Base-by-base conservation (phyloP, 805 yeast species). In the Yamadazyma akitaensis region DNA sequence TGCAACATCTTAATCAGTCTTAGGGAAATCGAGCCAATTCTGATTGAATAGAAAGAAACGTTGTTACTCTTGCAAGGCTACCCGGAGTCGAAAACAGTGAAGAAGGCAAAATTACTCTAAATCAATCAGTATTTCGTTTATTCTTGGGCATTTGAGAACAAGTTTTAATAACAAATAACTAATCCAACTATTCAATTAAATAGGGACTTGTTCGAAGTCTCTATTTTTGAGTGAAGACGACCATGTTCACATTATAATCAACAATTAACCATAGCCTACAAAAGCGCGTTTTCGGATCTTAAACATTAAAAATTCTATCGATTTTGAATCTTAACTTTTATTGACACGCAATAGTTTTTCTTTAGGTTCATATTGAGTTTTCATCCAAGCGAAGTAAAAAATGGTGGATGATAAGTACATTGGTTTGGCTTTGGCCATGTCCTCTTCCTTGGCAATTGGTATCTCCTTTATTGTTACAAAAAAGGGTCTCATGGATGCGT, bases 391-490 rank as follows among this genome's bases (percentile, higher is more conserved):
- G 10, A 28, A 28, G 6, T 28, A 5, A 13, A 33, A 34, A 16
- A 67, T 66, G 68, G 66, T 85, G 60, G 95, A 88, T 57, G 96
- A 89, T 52, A 89, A 90, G 63, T 89, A 87, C 62, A 85, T 89
- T 50, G 97, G 97, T 17, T 78, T 89, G 49, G 91, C 89, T 12
- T 76, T 89, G 55, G 97, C 97, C 46, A 82, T 89, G 65, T 78
- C 89, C 53, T 84, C 92, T 40, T 88, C 96, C 17, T 69, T 89
- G 57, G 96, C 96, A 30, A 89, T 89, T 50, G 97, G 97, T 18
- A 82, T 91, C 9, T 87, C 94, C 1, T 90, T 89, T 65, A 90
- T 89, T 55, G 82, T 89, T 62, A 89, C 97, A 24, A 89, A 89
- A 64, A 84, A 85, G 61, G 97, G 96, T 10, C 77, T 90, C 25